Conservation (phyloP, 352 stramenopile species). For the Phytophthora pisi region DNA sequence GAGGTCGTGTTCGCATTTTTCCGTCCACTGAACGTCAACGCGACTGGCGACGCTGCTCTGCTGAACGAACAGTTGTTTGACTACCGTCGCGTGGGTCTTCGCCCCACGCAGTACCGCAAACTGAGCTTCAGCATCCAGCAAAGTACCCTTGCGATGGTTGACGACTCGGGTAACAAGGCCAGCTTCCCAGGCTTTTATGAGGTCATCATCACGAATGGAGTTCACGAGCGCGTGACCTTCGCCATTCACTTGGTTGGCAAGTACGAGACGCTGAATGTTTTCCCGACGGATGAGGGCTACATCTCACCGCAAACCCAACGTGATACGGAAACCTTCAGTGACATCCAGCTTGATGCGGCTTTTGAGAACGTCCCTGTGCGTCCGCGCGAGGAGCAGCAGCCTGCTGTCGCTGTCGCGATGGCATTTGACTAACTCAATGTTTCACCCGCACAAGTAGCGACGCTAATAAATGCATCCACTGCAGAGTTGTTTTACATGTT, state of each 20-base stretch:
- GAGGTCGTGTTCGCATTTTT: constrained; percentile 87
- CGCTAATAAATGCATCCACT: not conserved
- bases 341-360: constrained; percentile 12
- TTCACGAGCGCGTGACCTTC: constrained; percentile 70
- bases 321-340: constrained; percentile 2
- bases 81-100: constrained; percentile 65
- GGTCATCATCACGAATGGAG: constrained; percentile 75
- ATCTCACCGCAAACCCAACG: not conserved
- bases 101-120: constrained; percentile 37
- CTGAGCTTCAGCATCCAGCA: constrained; percentile 52
- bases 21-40: constrained; percentile 60
- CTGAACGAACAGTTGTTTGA: constrained; percentile 83
- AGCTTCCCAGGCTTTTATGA: constrained; percentile 78
- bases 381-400: not conserved
- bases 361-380: constrained; percentile 15
- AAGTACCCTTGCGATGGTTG: constrained; percentile 59
- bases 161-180: constrained; percentile 57
- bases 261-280: constrained; percentile 51
- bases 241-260: constrained; percentile 55
- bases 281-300: constrained; percentile 29
- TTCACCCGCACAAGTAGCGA: not conserved
- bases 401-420: constrained; percentile 13
- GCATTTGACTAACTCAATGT: constrained; percentile 21
- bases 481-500: too few species aligned
- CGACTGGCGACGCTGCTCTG: constrained; percentile 58